Evolutionary conservation across 1,284 basidiomycete genomes (phyloP).

Genomic region (Farysia itapuensis): DNA sequence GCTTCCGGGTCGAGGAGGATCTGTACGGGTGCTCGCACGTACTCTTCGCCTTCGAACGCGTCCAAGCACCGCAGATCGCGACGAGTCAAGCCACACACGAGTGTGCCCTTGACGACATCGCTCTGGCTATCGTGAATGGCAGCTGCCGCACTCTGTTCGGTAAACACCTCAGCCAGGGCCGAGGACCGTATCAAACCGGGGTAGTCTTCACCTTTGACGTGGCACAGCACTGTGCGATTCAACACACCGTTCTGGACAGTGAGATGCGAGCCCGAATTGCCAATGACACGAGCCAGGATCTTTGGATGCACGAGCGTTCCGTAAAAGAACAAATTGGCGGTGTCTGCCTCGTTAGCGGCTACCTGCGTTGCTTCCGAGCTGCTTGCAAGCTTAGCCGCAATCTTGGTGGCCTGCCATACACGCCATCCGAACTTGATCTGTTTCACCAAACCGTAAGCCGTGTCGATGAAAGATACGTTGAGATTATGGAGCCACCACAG

Average conservation of each 20-base stretch:
- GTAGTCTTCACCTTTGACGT: constrained; percentile 36
- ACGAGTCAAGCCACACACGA: constrained; percentile 27
- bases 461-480: constrained; percentile 11
- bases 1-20: constrained; percentile 11
- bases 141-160: neutral
- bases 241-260: constrained; percentile 26
- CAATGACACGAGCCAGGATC: constrained; percentile 35
- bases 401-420: constrained; percentile 1
- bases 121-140: too few species aligned
- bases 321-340: constrained; percentile 37
- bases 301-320: constrained; percentile 44
- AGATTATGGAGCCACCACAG: constrained; percentile 25
- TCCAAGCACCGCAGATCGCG: constrained; percentile 32
- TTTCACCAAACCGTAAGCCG: constrained; percentile 11
- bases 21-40: constrained; percentile 8
- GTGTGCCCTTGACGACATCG: constrained; percentile 29
- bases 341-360: neutral
- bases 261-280: constrained; percentile 19
- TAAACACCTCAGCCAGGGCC: neutral
- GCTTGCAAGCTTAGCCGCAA: neutral
- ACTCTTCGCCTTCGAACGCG: constrained; percentile 44
- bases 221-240: constrained; percentile 16
- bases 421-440: constrained; percentile 19
- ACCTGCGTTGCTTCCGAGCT: neutral
- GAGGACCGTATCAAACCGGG: constrained; percentile 20